Evolutionary conservation across 1,284 basidiomycete species (phyloP), one percentile per base, ranked within the genome.

Genomic region (Cerioporus squamosus): DNA sequence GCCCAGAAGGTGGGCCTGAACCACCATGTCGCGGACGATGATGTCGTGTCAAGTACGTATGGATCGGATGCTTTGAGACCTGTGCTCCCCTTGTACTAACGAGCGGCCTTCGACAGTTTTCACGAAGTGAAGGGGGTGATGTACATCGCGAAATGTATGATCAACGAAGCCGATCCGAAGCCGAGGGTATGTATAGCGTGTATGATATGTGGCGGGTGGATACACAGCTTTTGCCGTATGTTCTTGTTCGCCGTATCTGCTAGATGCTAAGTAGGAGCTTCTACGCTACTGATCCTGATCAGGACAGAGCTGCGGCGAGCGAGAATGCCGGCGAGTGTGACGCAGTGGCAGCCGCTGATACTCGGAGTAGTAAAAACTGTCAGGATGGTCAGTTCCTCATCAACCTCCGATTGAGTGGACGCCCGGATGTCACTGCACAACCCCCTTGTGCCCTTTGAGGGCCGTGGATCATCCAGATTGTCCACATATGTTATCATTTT

Each of bases 11-110:
- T 94, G 55, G 95, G 96, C 44, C 78, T 98, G 58, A 82, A 80
- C 43, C 97, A 98, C 76, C 82, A 86, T 53, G 91, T 98, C 18
- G 88, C 91, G 68, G 94, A 97, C 69, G 96, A 98, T 74, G 97
- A 98, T 73, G 95, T 97, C 15, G 92, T 95, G 55, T 94, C 91
- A 36, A 91, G 94, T 95, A 68, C 74, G 93, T 84, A 46, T 51
- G 31, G 36, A 10, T 48, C 38, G 26, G 10, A 40, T 2, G 15
- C 29, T 43, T n/a, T 6, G 29, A 24, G 42, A 18, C 18, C 18
- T 24, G 14, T 59, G 22, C 33, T 44, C 20, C 2, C 42, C 54
- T 53, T 49, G 51, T 22, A 52, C 59, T 64, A 50, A 64, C 42
- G 40, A 20, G 29, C 45, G 53, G 55, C 46, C 40, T 48, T 48